Conservation (phyloP, 768 basidiomycete species). For the Pisolithus orientalis region DNA sequence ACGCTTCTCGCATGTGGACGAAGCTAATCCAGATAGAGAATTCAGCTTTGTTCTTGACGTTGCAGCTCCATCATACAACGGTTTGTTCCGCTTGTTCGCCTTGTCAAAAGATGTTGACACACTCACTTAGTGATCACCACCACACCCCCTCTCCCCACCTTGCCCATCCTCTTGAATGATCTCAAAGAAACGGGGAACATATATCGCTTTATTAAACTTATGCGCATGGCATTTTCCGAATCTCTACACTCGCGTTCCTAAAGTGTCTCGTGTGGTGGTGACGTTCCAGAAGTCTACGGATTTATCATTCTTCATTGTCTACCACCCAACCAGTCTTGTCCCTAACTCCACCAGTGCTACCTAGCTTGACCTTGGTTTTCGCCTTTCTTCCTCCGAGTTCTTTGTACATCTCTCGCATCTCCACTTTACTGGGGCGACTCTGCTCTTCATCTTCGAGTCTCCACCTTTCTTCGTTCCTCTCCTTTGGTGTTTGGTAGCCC, state of each 20-base stretch:
- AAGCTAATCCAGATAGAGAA: slow-evolving; percentile 50
- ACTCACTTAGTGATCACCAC: slow-evolving; percentile 63
- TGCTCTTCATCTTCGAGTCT: slow-evolving; percentile 44
- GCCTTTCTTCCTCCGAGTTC: slow-evolving; percentile 82
- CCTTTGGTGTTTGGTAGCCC: slow-evolving; percentile 75
- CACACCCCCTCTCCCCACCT: slow-evolving; percentile 59
- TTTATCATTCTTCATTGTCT: slow-evolving; percentile 26
- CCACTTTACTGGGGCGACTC: slow-evolving; percentile 60
- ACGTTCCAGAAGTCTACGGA: background rate
- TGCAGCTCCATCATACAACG: slow-evolving; percentile 54
- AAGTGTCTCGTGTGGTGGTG: background rate
- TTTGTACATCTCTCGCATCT: slow-evolving; percentile 91
- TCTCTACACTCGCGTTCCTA: slow-evolving; percentile 7
- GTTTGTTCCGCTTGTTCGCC: slow-evolving; percentile 32
- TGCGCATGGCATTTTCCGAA: slow-evolving; percentile 49
- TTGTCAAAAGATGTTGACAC: background rate
- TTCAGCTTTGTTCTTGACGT: slow-evolving; percentile 76
- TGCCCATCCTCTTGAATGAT: slow-evolving; percentile 62
- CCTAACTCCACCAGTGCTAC: slow-evolving; percentile 51
- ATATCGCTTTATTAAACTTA: slow-evolving; percentile 61
- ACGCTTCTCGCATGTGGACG: slow-evolving; percentile 64
- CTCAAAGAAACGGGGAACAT: slow-evolving; percentile 69
- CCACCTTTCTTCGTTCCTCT: slow-evolving; percentile 74
- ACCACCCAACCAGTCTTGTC: slow-evolving; percentile 74
- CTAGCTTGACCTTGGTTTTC: slow-evolving; percentile 67